phyloP scores from a whole-genome alignment of 768 basidiomycete species.

The Phaffia australis region DNA sequence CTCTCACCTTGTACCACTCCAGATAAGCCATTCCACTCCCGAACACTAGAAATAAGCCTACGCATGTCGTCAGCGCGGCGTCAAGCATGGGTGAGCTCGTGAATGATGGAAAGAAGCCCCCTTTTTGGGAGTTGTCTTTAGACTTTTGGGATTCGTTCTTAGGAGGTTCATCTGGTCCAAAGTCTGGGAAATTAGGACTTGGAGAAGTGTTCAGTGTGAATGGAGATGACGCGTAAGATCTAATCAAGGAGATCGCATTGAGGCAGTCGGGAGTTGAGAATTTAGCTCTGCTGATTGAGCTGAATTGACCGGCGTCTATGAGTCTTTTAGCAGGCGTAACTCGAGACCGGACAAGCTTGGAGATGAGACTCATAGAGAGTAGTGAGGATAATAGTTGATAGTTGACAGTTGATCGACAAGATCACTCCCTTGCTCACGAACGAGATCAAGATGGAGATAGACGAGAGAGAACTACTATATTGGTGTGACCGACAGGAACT shows the following conservation, averaged over 20 bases:
- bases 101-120: slow-evolving; percentile 13
- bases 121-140: background rate
- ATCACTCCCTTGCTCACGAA: too few species aligned
- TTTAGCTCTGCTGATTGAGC: too few species aligned
- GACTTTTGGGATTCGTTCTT: background rate
- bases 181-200: background rate
- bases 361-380: too few species aligned
- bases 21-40: slow-evolving; percentile 62
- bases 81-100: slow-evolving; percentile 17
- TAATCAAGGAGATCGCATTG: background rate
- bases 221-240: background rate
- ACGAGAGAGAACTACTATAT: too few species aligned
- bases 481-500: too few species aligned
- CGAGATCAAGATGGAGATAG: too few species aligned
- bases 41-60: slow-evolving; percentile 42
- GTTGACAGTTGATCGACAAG: too few species aligned
- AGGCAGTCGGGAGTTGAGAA: too few species aligned
- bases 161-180: background rate
- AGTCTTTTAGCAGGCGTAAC: too few species aligned
- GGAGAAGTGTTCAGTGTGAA: background rate
- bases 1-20: slow-evolving; percentile 64
- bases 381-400: too few species aligned
- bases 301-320: too few species aligned
- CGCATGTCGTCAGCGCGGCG: slow-evolving; percentile 20
- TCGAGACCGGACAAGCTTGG: too few species aligned